Evolutionary conservation across 805 yeast species (phyloP), one percentile per base, ranked within the genome.

Genomic region (Saccharomycopsis sp.): DNA sequence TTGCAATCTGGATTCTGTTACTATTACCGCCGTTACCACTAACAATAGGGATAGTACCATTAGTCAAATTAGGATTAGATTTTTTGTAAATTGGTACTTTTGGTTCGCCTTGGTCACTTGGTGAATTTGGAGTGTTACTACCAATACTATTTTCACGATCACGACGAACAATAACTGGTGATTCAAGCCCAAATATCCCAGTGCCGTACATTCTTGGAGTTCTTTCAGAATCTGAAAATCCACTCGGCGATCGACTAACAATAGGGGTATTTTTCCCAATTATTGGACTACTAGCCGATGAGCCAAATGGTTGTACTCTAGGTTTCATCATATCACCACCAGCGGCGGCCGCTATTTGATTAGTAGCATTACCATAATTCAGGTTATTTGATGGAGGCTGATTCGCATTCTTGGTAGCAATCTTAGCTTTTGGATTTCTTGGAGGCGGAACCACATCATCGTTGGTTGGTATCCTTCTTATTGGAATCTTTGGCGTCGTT

Each of bases 101-200:
- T 13, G 31, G 21, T 4, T 39, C 42, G 5, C 5, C 17, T n/a
- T n/a, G n/a, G 27, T n/a, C 28, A n/a, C 16, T 6, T n/a, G 44
- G 17, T n/a, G 45, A 37, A 14, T 16, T 14, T 3, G 43, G 38
- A n/a, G 38, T 23, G 9, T 16, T 6, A n/a, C n/a, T n/a, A n/a
- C n/a, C n/a, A n/a, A n/a, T n/a, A n/a, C n/a, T n/a, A n/a, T n/a
- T n/a, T n/a, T n/a, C n/a, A n/a, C n/a, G n/a, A n/a, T 47, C 51
- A 9, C 45, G 24, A 13, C 51, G 49, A 20, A 44, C 51, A 27
- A 47, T 24, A 3, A 33, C 45, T 24, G 51, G 51, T 20, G 45
- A 40, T 8, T 47, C 51, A 5, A 47, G 28, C 3, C 51, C 51
- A 42, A 47, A 38, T 5, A 47, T 47, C 2, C 51, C 51, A 40